These are phyloP conservation scores for Macrolepiota fuliginosa DNA, from an alignment of 768 basidiomycete species.

Conservation along the genomic window DNA sequence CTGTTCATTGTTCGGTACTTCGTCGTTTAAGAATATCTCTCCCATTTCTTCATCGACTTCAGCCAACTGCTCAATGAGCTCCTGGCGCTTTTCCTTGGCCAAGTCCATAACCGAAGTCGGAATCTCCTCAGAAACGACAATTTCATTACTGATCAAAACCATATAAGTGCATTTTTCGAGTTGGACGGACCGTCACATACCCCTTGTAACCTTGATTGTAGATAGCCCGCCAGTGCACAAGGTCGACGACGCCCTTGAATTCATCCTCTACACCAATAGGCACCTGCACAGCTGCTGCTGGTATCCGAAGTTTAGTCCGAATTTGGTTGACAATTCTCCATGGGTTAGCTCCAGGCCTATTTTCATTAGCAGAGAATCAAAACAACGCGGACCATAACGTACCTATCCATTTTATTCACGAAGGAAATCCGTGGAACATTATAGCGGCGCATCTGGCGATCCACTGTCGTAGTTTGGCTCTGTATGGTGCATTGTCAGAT, in stretches of 20 bases:
- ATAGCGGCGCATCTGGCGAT: slow-evolving; percentile 98
- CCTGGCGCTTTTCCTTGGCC: slow-evolving; percentile 80
- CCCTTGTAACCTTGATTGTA: slow-evolving; percentile 96
- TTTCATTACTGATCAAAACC: slow-evolving; percentile 55
- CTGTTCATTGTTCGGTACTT: slow-evolving; percentile 67
- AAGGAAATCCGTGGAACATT: slow-evolving; percentile 95
- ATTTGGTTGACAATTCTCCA: slow-evolving; percentile 94
- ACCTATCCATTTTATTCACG: slow-evolving; percentile 99
- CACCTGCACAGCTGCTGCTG: slow-evolving; percentile 93
- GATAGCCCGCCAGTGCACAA: slow-evolving; percentile 91
- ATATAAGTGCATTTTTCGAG: neutral
- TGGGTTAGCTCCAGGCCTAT: slow-evolving; percentile 93
- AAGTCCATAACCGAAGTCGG: slow-evolving; percentile 71
- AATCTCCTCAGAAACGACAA: slow-evolving; percentile 85
- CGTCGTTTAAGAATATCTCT: slow-evolving; percentile 86
- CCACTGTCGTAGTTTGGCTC: slow-evolving; percentile 99
- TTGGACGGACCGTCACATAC: slow-evolving; percentile 39
- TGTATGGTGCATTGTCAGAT: slow-evolving; percentile 27
- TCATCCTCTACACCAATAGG: slow-evolving; percentile 91
- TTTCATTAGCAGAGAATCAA: neutral
- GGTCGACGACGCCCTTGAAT: slow-evolving; percentile 88
- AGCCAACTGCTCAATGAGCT: slow-evolving; percentile 92
- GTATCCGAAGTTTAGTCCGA: slow-evolving; percentile 84
- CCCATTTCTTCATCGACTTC: slow-evolving; percentile 97
- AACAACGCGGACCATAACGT: slow-evolving; percentile 7